These are phyloP conservation scores for Ascochyta pisi DNA, from an alignment of 2,329 filamentous ascomycete genomes.

Conservation along the genomic window DNA sequence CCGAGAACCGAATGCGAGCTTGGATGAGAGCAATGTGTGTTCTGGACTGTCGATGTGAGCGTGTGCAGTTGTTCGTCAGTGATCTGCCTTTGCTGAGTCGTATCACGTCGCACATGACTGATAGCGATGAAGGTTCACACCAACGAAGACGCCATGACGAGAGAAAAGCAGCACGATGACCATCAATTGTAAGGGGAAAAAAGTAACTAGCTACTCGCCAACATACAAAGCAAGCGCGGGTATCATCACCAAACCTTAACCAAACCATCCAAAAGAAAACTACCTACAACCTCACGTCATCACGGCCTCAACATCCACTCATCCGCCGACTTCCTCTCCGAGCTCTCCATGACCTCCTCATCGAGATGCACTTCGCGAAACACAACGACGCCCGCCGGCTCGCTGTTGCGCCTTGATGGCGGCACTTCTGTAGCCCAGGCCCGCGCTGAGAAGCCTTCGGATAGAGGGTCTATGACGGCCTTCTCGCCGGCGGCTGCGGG, in stretches of 20 bases:
- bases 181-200: background rate
- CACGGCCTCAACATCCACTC: slow-evolving; percentile 6
- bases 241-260: background rate
- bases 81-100: no score
- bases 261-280: background rate
- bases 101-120: no score
- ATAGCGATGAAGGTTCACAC: no score
- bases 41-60: no score
- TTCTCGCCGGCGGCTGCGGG: background rate
- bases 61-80: no score
- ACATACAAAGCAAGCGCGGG: background rate
- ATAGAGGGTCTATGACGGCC: background rate
- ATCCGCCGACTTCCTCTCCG: slow-evolving; percentile 14
- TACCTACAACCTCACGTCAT: background rate
- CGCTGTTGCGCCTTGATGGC: slow-evolving; percentile 4
- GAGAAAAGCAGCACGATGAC: no score
- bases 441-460: slow-evolving; percentile 25
- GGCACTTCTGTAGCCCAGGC: slow-evolving; percentile 34
- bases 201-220: background rate
- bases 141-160: no score
- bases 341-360: slow-evolving; percentile 8
- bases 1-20: background rate
- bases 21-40: no score
- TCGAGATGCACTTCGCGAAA: slow-evolving; percentile 34
- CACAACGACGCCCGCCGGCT: slow-evolving; percentile 31